Conservation (phyloP, 2,329 filamentous ascomycete species). For the Thelonectria rubi region DNA sequence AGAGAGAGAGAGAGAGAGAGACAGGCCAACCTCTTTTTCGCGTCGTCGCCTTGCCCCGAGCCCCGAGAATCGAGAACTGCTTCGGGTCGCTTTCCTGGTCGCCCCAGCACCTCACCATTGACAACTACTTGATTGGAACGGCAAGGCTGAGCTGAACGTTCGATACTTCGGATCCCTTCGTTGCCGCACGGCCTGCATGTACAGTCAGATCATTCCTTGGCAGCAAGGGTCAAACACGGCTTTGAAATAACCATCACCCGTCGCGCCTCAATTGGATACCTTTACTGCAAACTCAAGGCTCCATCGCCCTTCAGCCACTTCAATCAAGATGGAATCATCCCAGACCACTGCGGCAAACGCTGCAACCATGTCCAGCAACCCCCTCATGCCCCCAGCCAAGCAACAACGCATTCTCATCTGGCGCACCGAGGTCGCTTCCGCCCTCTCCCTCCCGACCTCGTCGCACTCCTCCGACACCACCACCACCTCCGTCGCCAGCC, state of each 20-base stretch:
- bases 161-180: no score
- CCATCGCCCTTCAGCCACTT: neutral
- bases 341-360: conserved; percentile 6
- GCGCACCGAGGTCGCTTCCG: conserved; percentile 58
- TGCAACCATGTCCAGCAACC: conserved; percentile 19
- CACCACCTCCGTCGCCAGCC: conserved; percentile 28
- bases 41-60: no score
- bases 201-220: neutral
- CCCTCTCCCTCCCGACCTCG: conserved; percentile 44
- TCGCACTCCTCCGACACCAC: conserved; percentile 47
- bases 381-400: conserved; percentile 47
- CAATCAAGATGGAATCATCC: conserved; percentile 7
- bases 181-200: no score
- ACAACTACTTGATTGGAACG: neutral
- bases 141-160: neutral
- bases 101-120: no score
- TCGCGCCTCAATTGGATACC: neutral
- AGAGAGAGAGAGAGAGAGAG: no score
- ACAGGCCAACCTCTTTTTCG: neutral
- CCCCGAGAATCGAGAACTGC: no score
- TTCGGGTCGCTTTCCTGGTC: no score
- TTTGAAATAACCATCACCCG: neutral
- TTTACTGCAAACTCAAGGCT: neutral
- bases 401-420: conserved; percentile 58
- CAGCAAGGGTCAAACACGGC: neutral